A percentile compares a stretch with the other conserved stretches of the same genome.
phyloP scores from a whole-genome alignment of 768 basidiomycete species.

The Candolleomyces aberdarensis region DNA sequence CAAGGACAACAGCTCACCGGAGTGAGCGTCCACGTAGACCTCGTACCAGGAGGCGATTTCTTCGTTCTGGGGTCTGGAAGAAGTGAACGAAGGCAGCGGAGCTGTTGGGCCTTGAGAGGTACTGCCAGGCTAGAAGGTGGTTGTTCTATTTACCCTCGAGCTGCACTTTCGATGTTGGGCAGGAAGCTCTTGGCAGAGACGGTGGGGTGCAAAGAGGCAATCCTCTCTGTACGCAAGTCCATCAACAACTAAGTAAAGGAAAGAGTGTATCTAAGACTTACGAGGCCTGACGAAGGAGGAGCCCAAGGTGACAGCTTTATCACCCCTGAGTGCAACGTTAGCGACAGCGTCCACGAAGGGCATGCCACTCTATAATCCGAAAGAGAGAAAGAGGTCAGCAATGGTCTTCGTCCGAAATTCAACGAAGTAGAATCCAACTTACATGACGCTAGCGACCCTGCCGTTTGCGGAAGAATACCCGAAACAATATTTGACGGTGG shows the following conservation, averaged over 20 bases:
- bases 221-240: constrained; percentile 16
- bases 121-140: constrained; percentile 34
- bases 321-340: constrained; percentile 28
- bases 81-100: constrained; percentile 35
- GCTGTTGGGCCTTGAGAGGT: constrained; percentile 34
- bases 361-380: constrained; percentile 19
- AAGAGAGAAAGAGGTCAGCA: background rate
- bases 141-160: constrained; percentile 33
- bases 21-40: constrained; percentile 52
- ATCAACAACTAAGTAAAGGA: constrained; percentile 25
- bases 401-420: background rate
- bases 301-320: constrained; percentile 29
- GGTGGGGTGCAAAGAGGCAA: constrained; percentile 26
- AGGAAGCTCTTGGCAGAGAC: constrained; percentile 26
- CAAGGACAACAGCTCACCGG: constrained; percentile 44
- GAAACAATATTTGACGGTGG: constrained; percentile 20
- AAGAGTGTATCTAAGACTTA: constrained; percentile 15
- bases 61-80: constrained; percentile 29
- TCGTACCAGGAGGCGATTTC: constrained; percentile 45
- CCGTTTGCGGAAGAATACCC: constrained; percentile 23
- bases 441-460: constrained; percentile 13
- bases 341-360: constrained; percentile 33
- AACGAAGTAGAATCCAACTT: background rate
- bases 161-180: constrained; percentile 6
- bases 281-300: constrained; percentile 30